These are phyloP conservation scores for Arabidopsis arenosa DNA, from an alignment of 345 rosid species.

Conservation along the genomic window DNA sequence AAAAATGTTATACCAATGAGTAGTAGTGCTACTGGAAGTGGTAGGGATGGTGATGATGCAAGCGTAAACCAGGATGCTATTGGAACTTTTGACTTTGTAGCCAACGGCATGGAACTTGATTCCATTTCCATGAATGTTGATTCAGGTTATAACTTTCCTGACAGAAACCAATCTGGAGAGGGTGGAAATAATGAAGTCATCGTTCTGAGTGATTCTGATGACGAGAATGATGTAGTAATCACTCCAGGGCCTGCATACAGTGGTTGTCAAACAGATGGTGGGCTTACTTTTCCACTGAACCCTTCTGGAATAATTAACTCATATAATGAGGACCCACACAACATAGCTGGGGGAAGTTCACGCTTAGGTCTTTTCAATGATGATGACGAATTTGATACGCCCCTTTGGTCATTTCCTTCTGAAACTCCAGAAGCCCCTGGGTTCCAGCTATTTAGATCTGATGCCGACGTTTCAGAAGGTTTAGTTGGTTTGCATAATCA, in stretches of 20 bases:
- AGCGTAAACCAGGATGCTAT: slow-evolving; percentile 93
- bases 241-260: slow-evolving; percentile 58
- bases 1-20: slow-evolving; percentile 77
- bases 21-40: slow-evolving; percentile 92
- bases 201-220: slow-evolving; percentile 93
- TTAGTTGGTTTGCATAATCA: slow-evolving; percentile 65
- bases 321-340: slow-evolving; percentile 63
- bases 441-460: slow-evolving; percentile 77
- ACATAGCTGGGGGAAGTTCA: slow-evolving; percentile 59
- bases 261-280: slow-evolving; percentile 54
- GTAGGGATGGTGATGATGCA: slow-evolving; percentile 90
- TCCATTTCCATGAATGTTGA: slow-evolving; percentile 72
- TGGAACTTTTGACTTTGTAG: slow-evolving; percentile 64
- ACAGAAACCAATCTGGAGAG: slow-evolving; percentile 57
- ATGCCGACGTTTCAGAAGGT: slow-evolving; percentile 60
- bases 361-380: slow-evolving; percentile 69
- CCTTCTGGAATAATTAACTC: slow-evolving; percentile 62
- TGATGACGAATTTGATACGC: slow-evolving; percentile 74
- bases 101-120: slow-evolving; percentile 76
- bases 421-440: slow-evolving; percentile 72
- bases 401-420: slow-evolving; percentile 72
- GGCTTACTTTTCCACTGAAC: slow-evolving; percentile 62
- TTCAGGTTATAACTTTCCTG: slow-evolving; percentile 56
- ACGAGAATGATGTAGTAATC: slow-evolving; percentile 68
- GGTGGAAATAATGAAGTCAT: slow-evolving; percentile 70